A percentile compares a stretch with the other conserved stretches of the same genome.
phyloP scores from a whole-genome alignment of 2,329 filamentous ascomycete genomes.

The Helicocarpus griseus region DNA sequence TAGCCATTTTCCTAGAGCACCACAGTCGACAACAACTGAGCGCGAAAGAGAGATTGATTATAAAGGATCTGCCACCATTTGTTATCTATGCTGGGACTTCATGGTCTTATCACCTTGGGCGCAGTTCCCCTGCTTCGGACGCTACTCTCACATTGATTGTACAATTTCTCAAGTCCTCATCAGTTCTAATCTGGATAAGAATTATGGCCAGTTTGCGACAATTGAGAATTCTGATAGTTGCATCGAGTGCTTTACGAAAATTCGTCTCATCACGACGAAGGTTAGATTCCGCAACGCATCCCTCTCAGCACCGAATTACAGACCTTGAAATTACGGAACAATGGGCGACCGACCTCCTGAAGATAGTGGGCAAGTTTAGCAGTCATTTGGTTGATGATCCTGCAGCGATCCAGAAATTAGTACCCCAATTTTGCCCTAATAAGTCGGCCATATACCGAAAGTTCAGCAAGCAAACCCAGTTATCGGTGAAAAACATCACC shows the following conservation, averaged over 20 bases:
- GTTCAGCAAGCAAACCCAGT: slow-evolving; percentile 17
- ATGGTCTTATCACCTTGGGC: slow-evolving; percentile 12
- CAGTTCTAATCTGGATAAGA: slow-evolving; percentile 27
- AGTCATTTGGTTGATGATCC: slow-evolving; percentile 18
- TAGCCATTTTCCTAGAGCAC: slow-evolving; percentile 8
- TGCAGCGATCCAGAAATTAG: slow-evolving; percentile 26
- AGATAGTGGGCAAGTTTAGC: slow-evolving; percentile 29
- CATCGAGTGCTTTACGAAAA: slow-evolving; percentile 16
- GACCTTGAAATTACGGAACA: slow-evolving; percentile 19
- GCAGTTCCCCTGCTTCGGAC: background rate
- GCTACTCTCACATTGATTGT: slow-evolving; percentile 4
- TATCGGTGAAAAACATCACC: slow-evolving; percentile 13
- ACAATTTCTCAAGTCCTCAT: slow-evolving; percentile 8
- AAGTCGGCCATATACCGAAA: slow-evolving; percentile 25
- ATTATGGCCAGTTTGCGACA: slow-evolving; percentile 16
- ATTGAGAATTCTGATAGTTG: slow-evolving; percentile 18
- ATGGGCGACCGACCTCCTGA: slow-evolving; percentile 28
- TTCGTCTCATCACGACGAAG: slow-evolving; percentile 8
- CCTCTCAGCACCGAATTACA: slow-evolving; percentile 11
- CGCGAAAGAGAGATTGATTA: background rate
- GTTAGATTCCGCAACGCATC: slow-evolving; percentile 10
- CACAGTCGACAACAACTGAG: background rate
- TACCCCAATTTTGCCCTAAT: slow-evolving; percentile 32
- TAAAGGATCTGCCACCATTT: slow-evolving; percentile 4
- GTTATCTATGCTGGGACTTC: slow-evolving; percentile 10